Evolutionary conservation across 2,329 filamentous ascomycete genomes (phyloP).

Genomic region (Aspergillus costaricaensis): DNA sequence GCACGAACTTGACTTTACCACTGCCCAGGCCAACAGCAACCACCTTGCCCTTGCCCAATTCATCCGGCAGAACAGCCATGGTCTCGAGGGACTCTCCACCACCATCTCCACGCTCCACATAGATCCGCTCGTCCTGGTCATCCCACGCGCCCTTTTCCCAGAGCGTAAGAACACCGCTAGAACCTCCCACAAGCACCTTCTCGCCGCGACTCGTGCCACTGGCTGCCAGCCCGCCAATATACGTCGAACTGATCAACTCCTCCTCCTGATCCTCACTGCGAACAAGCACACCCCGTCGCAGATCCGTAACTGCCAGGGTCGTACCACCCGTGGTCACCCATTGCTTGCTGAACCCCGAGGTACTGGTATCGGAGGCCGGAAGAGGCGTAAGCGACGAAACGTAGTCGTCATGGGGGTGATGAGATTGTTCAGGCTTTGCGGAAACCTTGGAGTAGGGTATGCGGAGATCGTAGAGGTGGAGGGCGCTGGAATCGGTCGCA

Average conservation of each 20-base stretch:
- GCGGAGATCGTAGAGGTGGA: slow-evolving; percentile 86
- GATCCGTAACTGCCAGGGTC: slow-evolving; percentile 85
- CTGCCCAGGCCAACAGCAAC: slow-evolving; percentile 81
- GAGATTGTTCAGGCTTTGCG: slow-evolving; percentile 72
- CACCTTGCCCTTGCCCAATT: slow-evolving; percentile 63
- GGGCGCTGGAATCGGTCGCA: slow-evolving; percentile 82
- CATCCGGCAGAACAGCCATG: slow-evolving; percentile 71
- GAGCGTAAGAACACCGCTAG: slow-evolving; percentile 79
- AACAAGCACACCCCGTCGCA: slow-evolving; percentile 81
- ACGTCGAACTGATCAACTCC: slow-evolving; percentile 78
- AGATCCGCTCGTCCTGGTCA: slow-evolving; percentile 87
- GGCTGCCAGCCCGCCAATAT: slow-evolving; percentile 74
- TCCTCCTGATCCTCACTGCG: slow-evolving; percentile 95
- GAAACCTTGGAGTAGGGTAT: slow-evolving; percentile 56
- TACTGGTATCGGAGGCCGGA: slow-evolving; percentile 76
- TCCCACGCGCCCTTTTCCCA: slow-evolving; percentile 97
- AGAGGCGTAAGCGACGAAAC: slow-evolving; percentile 84
- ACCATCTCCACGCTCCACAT: slow-evolving; percentile 63
- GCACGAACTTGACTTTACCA: slow-evolving; percentile 74
- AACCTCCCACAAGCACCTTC: slow-evolving; percentile 75
- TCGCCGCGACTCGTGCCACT: slow-evolving; percentile 68
- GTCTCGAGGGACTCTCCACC: slow-evolving; percentile 80
- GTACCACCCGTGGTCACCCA: slow-evolving; percentile 93
- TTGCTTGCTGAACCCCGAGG: slow-evolving; percentile 87
- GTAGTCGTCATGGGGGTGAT: slow-evolving; percentile 89